phyloP scores from a whole-genome alignment of 2,329 filamentous ascomycete genomes.

The Monosporascus sp. region DNA sequence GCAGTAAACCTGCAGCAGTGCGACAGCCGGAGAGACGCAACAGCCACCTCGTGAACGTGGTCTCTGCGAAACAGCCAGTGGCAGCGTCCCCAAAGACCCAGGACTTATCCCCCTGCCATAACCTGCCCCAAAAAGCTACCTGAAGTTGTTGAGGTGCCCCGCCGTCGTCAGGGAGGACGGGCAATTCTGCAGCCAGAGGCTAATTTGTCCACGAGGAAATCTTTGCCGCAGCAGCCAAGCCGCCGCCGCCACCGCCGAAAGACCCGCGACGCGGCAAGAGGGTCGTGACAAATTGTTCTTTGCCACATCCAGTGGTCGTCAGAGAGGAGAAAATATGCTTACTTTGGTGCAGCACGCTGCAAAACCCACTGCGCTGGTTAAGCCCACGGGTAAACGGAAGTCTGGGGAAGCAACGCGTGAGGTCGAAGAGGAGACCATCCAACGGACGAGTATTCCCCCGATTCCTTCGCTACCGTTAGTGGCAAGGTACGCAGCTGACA shows the following conservation, averaged over 20 bases:
- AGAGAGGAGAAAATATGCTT: conserved; percentile 17
- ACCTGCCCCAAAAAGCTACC: background rate
- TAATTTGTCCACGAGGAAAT: background rate
- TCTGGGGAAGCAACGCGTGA: conserved; percentile 1
- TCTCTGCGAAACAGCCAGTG: background rate
- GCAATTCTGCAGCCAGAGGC: background rate
- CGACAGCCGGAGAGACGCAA: background rate
- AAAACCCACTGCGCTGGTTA: background rate
- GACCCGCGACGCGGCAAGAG: background rate
- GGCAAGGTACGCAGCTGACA: conserved; percentile 21
- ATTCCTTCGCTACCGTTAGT: conserved; percentile 23
- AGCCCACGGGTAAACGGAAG: conserved; percentile 1
- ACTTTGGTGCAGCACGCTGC: conserved; percentile 1
- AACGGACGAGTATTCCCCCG: conserved; percentile 16
- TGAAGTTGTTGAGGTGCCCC: background rate
- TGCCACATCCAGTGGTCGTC: conserved; percentile 6
- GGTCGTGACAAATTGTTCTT: background rate
- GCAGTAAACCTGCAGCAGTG: background rate
- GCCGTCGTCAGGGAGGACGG: background rate
- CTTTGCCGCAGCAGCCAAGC: background rate
- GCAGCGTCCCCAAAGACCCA: no score
- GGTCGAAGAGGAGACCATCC: conserved; percentile 6
- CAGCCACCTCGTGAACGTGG: background rate
- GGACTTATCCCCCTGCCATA: background rate
- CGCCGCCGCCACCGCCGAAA: background rate